Base-by-base conservation (phyloP, 495 filamentous ascomycete species). In the Podospora pseudoanserina region DNA sequence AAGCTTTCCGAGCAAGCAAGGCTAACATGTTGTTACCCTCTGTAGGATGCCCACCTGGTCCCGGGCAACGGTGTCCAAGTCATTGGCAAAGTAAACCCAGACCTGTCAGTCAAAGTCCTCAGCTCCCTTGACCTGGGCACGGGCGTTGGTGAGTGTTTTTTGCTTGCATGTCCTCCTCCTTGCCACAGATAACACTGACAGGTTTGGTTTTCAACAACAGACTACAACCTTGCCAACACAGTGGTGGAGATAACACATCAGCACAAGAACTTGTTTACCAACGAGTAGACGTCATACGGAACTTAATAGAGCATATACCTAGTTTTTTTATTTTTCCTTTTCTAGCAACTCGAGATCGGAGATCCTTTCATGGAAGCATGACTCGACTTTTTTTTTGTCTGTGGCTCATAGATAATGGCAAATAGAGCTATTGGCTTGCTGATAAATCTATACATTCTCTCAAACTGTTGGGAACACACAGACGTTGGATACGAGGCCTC, bases 221-320 rank as follows among this genome's bases (percentile, higher is more conserved):
- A 98, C 81, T 94, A 89, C 77, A 86, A 84, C 69, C 85, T 92
- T 63, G 89, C 89, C 59, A 90, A 94, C 65, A 86, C 90, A 0
- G 89, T 97, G 6, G 94, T 97, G 15, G 91, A 97, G 71, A 87
- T 89, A n/a, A 93, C 92, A 13, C 95, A 97, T 79, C 85, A 88
- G 64, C 88, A 92, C 73, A 93, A 91, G 77, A 80, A 87, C 63
- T 88, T 98, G 60, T 83, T 82, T 60, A 63, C 72, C 5, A 81
- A 65, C 16, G 64, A 70, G 16, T 70, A 66, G 19, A 34, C 56
- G 16, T 13, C n/a, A 26, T 44, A n/a, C 16, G 5, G 16, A 61
- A 56, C 19, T 49, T 30, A 58, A 26, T 26, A 58, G n/a, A 58
- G 13, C 55, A 26, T 16, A 26, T 5, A 61, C 9, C 6, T 61